A percentile compares a stretch with the other conserved stretches of the same genome.
Conservation (phyloP, 169 alveolate species). For the Eimeria praecox region DNA sequence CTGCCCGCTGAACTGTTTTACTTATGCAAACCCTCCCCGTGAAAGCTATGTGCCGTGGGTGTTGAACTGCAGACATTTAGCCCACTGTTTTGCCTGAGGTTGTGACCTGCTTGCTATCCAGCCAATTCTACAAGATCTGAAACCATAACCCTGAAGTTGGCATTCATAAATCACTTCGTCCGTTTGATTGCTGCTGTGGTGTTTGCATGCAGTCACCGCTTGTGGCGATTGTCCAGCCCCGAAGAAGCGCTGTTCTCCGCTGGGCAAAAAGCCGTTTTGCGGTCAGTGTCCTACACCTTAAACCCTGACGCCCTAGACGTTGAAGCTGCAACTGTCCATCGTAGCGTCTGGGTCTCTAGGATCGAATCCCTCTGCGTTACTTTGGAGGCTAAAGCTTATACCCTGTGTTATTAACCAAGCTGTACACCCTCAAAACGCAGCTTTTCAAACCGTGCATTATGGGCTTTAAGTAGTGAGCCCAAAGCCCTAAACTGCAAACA, state of each 20-base stretch:
- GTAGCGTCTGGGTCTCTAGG: neutral
- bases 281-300: neutral
- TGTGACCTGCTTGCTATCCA: neutral
- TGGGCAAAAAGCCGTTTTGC: constrained; percentile 72
- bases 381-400: neutral
- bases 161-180: neutral
- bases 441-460: neutral
- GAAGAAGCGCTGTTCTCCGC: constrained; percentile 48
- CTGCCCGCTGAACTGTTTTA: neutral
- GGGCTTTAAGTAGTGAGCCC: neutral
- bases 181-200: neutral
- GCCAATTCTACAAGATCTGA: neutral
- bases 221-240: constrained; percentile 62
- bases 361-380: neutral
- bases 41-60: neutral
- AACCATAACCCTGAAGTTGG: neutral
- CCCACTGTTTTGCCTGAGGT: neutral
- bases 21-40: neutral
- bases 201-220: constrained; percentile 50
- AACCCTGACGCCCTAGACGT: neutral
- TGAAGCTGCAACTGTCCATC: neutral
- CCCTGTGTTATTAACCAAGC: neutral
- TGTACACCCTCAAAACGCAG: neutral
- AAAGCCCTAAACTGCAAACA: neutral
- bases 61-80: neutral